Percentiles rank a stretch among this genome's conserved stretches.
These are phyloP conservation scores for Camelina hispida DNA, from an alignment of 345 rosid species.

Conservation along the genomic window DNA sequence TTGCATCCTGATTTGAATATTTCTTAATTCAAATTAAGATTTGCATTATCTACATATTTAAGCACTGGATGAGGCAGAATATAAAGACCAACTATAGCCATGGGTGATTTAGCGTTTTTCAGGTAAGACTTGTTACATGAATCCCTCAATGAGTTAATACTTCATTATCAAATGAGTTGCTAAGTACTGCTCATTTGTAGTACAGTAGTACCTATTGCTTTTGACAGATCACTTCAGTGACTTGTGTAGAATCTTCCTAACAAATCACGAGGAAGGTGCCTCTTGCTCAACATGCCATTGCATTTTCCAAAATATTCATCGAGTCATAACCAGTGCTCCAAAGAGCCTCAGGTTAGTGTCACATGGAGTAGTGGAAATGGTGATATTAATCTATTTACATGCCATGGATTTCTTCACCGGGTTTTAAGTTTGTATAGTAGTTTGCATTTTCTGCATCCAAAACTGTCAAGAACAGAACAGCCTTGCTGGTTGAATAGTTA, in stretches of 20 bases:
- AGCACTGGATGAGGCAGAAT: neutral
- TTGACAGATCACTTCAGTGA: neutral
- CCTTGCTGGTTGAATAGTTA: too few species aligned
- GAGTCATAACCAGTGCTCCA: neutral
- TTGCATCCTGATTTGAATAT: neutral
- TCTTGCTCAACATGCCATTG: neutral
- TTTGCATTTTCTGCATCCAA: neutral
- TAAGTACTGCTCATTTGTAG: neutral
- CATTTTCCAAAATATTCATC: neutral
- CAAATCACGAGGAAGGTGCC: neutral
- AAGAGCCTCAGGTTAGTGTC: neutral
- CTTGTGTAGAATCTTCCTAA: too few species aligned
- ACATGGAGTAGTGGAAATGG: neutral
- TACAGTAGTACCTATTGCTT: too few species aligned
- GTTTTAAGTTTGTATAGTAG: neutral
- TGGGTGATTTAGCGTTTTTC: neutral
- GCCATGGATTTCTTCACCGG: neutral
- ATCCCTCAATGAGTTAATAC: neutral
- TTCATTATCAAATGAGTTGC: neutral
- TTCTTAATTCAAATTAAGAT: too few species aligned
- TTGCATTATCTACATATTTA: neutral
- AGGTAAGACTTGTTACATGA: neutral
- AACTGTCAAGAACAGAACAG: too few species aligned
- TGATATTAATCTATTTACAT: neutral
- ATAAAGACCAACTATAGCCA: neutral